Evolutionary conservation across 345 rosid genomes (phyloP).

Genomic region (Salix caprea): DNA sequence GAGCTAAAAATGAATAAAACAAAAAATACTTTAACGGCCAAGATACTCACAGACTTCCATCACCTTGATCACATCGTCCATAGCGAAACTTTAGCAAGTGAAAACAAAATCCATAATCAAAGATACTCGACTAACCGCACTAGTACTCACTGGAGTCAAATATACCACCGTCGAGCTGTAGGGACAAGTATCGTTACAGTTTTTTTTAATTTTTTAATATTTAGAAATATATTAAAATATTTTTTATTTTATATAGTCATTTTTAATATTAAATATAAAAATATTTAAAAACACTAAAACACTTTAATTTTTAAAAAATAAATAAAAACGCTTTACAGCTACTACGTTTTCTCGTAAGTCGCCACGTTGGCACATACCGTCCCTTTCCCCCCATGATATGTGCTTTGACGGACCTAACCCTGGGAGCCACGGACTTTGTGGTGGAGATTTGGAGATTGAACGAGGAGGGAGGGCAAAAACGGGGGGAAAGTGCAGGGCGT

Average conservation of each 20-base stretch:
- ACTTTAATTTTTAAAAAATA: too few species aligned
- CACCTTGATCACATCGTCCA: background rate
- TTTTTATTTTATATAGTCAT: too few species aligned
- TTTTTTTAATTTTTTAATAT: too few species aligned
- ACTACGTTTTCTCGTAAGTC: background rate
- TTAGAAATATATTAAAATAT: too few species aligned
- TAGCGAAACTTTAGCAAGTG: background rate
- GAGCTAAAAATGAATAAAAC: background rate
- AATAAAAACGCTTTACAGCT: too few species aligned
- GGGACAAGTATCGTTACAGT: background rate
- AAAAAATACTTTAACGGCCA: background rate
- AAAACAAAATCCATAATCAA: background rate
- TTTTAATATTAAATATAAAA: too few species aligned
- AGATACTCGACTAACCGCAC: background rate
- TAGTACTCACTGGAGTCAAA: background rate
- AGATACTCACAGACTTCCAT: background rate
- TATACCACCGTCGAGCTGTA: too few species aligned
- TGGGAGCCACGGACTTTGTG: slow-evolving; percentile 12
- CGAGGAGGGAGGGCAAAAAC: background rate
- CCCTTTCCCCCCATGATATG: background rate
- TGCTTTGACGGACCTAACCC: slow-evolving; percentile 13
- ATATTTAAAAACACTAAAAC: too few species aligned
- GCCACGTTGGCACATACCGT: slow-evolving; percentile 11
- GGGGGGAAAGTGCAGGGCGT: slow-evolving; percentile 15
- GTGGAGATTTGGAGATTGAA: slow-evolving; percentile 10